A percentile compares a stretch with the other conserved stretches of the same genome.
Evolutionary conservation across 2,329 filamentous ascomycete genomes (phyloP).

Genomic region (Aspergillus sp.): DNA sequence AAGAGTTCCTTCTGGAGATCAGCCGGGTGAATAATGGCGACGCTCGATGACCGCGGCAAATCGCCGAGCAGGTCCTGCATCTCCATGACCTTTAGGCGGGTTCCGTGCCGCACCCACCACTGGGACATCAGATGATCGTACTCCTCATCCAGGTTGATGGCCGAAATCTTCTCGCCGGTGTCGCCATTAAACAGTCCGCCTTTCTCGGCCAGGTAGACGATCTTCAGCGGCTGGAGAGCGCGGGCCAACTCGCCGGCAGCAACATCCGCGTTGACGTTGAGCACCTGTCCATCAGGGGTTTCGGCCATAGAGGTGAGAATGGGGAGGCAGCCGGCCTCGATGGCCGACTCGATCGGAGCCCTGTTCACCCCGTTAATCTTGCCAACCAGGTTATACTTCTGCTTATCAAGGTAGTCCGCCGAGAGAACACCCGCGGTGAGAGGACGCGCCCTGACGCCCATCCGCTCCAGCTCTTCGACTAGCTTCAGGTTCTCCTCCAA

Average conservation of each 20-base stretch:
- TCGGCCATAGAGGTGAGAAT: constrained; percentile 96
- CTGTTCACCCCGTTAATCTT: constrained; percentile 93
- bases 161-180: constrained; percentile 88
- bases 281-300: constrained; percentile 76
- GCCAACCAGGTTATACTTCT: constrained; percentile 90
- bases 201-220: constrained; percentile 97
- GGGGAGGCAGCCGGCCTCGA: constrained; percentile 82
- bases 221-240: constrained; percentile 84
- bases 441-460: constrained; percentile 80
- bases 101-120: constrained; percentile 91
- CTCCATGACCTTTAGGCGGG: constrained; percentile 92
- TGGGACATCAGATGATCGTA: constrained; percentile 87
- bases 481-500: constrained; percentile 91
- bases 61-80: constrained; percentile 88
- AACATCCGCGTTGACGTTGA: constrained; percentile 97
- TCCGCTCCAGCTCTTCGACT: constrained; percentile 77
- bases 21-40: constrained; percentile 94
- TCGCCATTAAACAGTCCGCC: constrained; percentile 91
- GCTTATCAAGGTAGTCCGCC: constrained; percentile 90
- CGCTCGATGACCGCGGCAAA: constrained; percentile 82
- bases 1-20: constrained; percentile 95
- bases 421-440: constrained; percentile 84
- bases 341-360: constrained; percentile 79
- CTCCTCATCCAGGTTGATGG: constrained; percentile 95
- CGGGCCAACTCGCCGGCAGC: constrained; percentile 88